These are phyloP conservation scores for Beta corolliflora DNA, from an alignment of 179 eudicot species.

Conservation along the genomic window DNA sequence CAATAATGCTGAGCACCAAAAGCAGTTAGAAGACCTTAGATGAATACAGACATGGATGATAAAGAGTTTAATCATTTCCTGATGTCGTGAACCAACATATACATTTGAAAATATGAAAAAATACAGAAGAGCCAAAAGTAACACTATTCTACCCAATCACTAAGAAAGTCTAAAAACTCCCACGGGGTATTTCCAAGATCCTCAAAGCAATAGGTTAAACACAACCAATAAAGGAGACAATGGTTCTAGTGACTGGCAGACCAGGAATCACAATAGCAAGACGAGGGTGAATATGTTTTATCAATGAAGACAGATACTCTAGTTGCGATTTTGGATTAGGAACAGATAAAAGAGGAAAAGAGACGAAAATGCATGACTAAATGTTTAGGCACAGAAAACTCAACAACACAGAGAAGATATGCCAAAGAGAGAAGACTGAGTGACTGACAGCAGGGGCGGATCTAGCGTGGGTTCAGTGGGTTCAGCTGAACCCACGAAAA, in stretches of 20 bases:
- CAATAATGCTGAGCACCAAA: no score
- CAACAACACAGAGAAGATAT: neutral
- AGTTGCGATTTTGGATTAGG: neutral
- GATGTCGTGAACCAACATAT: neutral
- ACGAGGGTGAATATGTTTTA: neutral
- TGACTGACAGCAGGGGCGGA: no score
- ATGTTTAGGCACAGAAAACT: neutral
- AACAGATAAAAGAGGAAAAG: neutral
- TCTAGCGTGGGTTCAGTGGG: no score
- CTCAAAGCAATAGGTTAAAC: neutral
- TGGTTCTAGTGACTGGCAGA: neutral
- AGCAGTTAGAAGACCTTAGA: no score
- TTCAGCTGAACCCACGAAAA: no score
- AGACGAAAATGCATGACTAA: neutral
- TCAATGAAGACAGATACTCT: neutral
- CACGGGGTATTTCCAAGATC: neutral
- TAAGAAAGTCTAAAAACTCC: neutral
- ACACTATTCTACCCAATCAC: neutral
- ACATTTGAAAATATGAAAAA: no score
- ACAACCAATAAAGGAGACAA: neutral
- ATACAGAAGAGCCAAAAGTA: neutral
- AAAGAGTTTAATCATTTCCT: neutral
- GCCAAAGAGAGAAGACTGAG: neutral
- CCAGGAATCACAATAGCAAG: neutral
- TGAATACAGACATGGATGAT: neutral